Evolutionary conservation across 495 filamentous ascomycete genomes (phyloP).

Genomic region (Aspergillus cavernicola): DNA sequence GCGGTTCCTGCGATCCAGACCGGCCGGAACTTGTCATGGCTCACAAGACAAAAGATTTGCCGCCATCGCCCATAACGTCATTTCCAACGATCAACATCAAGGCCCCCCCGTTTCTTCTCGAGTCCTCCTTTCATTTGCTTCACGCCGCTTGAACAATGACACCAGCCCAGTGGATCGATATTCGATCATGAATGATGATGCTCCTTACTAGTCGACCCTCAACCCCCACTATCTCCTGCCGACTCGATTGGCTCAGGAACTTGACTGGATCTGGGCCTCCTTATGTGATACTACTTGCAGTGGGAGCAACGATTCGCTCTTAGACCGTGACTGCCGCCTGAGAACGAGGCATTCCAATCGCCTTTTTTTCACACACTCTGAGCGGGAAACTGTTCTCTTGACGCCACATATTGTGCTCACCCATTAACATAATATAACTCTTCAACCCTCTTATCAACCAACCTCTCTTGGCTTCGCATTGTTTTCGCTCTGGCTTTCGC

Average conservation of each 20-base stretch:
- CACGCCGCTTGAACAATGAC: conserved; percentile 20
- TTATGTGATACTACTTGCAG: conserved; percentile 12
- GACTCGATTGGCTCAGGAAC: conserved; percentile 20
- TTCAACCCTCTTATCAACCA: background rate
- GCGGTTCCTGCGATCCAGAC: conserved; percentile 18
- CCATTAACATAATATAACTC: background rate
- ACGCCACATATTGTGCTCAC: conserved; percentile 2
- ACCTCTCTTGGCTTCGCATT: background rate
- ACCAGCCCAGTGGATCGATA: conserved; percentile 25
- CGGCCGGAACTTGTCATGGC: conserved; percentile 9
- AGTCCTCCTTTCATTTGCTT: conserved; percentile 14
- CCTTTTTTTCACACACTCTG: conserved; percentile 16
- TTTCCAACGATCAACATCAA: conserved; percentile 20
- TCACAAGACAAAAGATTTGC: conserved; percentile 14
- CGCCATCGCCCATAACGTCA: conserved; percentile 29
- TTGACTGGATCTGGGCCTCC: conserved; percentile 15
- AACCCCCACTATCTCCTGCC: conserved; percentile 17
- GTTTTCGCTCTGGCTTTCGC: background rate
- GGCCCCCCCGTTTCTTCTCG: conserved; percentile 16
- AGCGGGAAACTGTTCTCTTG: conserved; percentile 1
- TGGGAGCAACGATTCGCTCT: conserved; percentile 6
- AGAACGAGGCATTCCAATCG: conserved; percentile 9
- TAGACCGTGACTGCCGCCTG: conserved; percentile 13
- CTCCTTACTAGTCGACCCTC: conserved; percentile 25
- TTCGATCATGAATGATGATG: too few species aligned